Conservation (phyloP, 495 filamentous ascomycete species). For the Hamigera avellanea region DNA sequence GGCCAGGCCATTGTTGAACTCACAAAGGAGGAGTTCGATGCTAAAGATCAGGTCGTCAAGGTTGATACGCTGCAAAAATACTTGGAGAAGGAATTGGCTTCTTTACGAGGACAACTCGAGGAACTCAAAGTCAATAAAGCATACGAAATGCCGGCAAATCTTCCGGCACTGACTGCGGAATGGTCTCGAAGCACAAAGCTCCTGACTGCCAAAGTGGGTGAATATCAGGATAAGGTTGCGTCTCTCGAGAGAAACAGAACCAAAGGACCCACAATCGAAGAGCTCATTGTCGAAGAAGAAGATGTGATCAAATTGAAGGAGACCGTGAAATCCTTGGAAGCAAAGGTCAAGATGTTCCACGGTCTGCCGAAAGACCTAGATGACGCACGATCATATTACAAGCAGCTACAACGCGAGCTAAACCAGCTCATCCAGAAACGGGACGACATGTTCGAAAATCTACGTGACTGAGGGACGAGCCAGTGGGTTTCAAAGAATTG, state of each 20-base stretch:
- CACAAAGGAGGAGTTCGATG: conserved; percentile 28
- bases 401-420: conserved; percentile 50
- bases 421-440: conserved; percentile 42
- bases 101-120: conserved; percentile 24
- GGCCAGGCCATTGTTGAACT: conserved; percentile 31
- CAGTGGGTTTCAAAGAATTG: neutral
- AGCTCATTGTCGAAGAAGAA: conserved; percentile 38
- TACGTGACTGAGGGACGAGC: conserved; percentile 10
- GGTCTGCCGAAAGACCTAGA: conserved; percentile 59
- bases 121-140: conserved; percentile 29
- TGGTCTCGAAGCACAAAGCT: conserved; percentile 50
- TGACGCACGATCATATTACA: conserved; percentile 53
- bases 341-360: conserved; percentile 45
- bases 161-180: conserved; percentile 49
- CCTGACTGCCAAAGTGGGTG: conserved; percentile 43
- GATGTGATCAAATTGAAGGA: conserved; percentile 18
- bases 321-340: conserved; percentile 38
- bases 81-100: conserved; percentile 26
- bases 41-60: conserved; percentile 30
- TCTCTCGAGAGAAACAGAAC: conserved; percentile 25
- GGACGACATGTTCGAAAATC: conserved; percentile 56
- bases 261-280: conserved; percentile 34
- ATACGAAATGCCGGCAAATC: conserved; percentile 37
- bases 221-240: conserved; percentile 41
- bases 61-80: conserved; percentile 47